Base-by-base conservation (phyloP, 2,329 filamentous ascomycete species). In the Fusarium tricinctum region DNA sequence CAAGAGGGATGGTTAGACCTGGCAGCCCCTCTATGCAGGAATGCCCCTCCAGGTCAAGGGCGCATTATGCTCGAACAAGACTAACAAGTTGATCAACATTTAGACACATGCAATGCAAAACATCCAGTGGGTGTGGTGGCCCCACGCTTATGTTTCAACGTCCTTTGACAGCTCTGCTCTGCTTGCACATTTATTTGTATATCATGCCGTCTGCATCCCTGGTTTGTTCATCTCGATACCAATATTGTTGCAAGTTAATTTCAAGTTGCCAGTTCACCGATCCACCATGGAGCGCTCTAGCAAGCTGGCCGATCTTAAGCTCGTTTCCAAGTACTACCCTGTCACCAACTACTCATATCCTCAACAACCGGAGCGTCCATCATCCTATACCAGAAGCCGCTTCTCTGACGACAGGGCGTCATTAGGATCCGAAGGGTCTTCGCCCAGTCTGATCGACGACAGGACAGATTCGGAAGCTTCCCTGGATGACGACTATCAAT, bases 381-480 rank as follows among this genome's bases (percentile, higher is more conserved):
- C 73, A 20, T 61, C 71, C 43, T 42, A 65, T 58, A 63, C 74
- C 74, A 45, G 66, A 55, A 56, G 71, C 48, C 54, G 66, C 50
- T 52, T 72, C 50, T 72, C 64, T 33, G 69, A 71, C 17, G 74
- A 78, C 52, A 79, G 80, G 69, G 81, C 77, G 53, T 86, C 84
- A 5, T 69, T 84, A 33, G 81, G 78, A 32, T 86, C 84, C 1
- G 79, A 82, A 43, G 78, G 74, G 26, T 85, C 84, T 5, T 69
- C 81, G 6, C 85, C 84, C 1, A 81, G 82, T 28, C 79, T 86
- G 73, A 80, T 85, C 17, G 84, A 87, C 65, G 82, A 86, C 69
- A 81, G 80, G 7, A 78, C 79, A 8, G 84, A 85, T 68, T 86
- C 84, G 6, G 85, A 87, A 51, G 73, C 77, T 19, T 87, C 85